Evolutionary conservation across 2,329 filamentous ascomycete species (phyloP).

Genomic region (Beauveria brongniartii): DNA sequence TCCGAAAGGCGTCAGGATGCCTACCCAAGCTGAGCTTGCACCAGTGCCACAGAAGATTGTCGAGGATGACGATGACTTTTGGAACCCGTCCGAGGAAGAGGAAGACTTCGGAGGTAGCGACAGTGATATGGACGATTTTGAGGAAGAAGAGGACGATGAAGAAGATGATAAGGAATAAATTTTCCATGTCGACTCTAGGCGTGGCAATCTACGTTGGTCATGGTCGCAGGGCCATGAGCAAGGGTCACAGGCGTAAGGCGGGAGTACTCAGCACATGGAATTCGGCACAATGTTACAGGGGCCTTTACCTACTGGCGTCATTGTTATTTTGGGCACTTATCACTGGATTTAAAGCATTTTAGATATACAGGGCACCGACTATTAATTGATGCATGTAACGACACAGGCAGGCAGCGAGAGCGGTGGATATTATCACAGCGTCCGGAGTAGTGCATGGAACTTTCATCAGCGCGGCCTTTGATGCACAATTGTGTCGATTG

Average conservation of each 20-base stretch:
- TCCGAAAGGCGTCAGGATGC: conserved; percentile 73
- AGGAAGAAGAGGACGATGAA: conserved; percentile 49
- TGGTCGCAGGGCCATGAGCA: background rate
- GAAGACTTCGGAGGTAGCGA: conserved; percentile 73
- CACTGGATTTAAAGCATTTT: conserved; percentile 6
- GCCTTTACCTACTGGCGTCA: background rate
- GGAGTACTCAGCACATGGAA: background rate
- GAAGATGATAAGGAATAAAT: conserved; percentile 48
- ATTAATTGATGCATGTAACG: background rate
- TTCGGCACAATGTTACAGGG: background rate
- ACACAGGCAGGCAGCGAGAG: background rate
- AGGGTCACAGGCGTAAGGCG: background rate
- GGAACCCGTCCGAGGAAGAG: conserved; percentile 68
- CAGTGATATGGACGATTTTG: conserved; percentile 54
- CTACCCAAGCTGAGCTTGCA: conserved; percentile 57
- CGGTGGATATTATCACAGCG: background rate
- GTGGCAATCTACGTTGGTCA: background rate
- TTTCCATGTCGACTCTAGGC: conserved; percentile 14
- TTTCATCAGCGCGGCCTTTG: too few species aligned
- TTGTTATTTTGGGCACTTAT: background rate
- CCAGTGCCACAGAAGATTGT: conserved; percentile 51
- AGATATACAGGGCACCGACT: conserved; percentile 3
- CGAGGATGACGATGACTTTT: conserved; percentile 73
- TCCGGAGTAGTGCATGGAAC: too few species aligned
- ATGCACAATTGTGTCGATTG: too few species aligned